Evolutionary conservation across 495 filamentous ascomycete species (phyloP).

Genomic region (Beverwykella pulmonaria): DNA sequence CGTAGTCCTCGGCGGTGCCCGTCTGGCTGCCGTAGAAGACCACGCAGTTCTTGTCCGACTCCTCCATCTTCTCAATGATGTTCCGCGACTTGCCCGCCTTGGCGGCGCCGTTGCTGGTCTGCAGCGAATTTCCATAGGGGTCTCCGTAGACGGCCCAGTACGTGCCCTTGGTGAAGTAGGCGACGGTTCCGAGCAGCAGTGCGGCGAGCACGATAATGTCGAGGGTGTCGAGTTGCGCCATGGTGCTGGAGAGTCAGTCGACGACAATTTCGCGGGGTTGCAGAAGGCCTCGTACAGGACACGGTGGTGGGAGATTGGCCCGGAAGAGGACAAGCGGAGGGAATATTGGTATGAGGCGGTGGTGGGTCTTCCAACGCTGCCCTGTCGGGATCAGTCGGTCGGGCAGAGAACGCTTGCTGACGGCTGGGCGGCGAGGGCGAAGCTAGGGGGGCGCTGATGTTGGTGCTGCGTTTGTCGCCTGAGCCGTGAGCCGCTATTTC

Average conservation of each 20-base stretch:
- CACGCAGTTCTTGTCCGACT: constrained; percentile 93
- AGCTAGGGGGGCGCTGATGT: no score
- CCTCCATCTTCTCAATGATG: constrained; percentile 93
- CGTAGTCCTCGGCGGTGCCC: constrained; percentile 97
- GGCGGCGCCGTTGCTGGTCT: constrained; percentile 61
- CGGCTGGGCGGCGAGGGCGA: neutral
- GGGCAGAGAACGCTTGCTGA: neutral
- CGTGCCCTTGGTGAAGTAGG: constrained; percentile 96
- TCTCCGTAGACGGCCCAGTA: constrained; percentile 88
- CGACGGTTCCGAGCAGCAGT: constrained; percentile 82
- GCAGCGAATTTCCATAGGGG: constrained; percentile 75
- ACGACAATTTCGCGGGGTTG: neutral
- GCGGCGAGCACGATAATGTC: constrained; percentile 87
- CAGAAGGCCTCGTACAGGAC: constrained; percentile 1
- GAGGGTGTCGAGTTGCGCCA: constrained; percentile 95
- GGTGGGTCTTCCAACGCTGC: neutral
- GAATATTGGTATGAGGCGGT: constrained; percentile 16
- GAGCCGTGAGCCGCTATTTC: neutral
- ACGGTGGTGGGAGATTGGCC: neutral
- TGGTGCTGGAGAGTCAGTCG: constrained; percentile 46
- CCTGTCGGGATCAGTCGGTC: constrained; percentile 10
- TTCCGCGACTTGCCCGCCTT: constrained; percentile 89
- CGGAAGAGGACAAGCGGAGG: constrained; percentile 33
- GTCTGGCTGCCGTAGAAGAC: constrained; percentile 99
- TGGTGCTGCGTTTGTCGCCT: neutral